Evolutionary conservation across 345 rosid genomes (phyloP).

Genomic region (Boechera retrofracta): DNA sequence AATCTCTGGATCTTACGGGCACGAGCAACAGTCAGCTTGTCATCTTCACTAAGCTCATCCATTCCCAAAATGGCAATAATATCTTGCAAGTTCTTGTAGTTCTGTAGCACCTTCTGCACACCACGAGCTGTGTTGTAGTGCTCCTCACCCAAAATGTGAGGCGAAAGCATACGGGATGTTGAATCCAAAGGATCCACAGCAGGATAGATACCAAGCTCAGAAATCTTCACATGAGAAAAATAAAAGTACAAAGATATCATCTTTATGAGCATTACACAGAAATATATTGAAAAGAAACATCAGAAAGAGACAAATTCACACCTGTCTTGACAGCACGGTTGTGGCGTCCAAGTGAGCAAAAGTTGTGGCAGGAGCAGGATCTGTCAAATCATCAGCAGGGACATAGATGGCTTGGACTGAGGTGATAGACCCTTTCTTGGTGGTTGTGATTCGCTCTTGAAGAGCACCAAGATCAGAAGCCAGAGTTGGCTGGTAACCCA

Average conservation of each 20-base stretch:
- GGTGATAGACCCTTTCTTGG: conserved; percentile 98
- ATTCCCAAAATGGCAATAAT: conserved; percentile 98
- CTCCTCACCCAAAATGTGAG: conserved; percentile 91
- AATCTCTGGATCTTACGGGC: conserved; percentile 97
- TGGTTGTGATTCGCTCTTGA: conserved; percentile 98
- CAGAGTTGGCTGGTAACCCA: conserved; percentile 98
- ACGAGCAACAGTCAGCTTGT: conserved; percentile 93
- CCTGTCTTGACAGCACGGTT: conserved; percentile 97
- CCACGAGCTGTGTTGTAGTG: conserved; percentile 99
- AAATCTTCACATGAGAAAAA: conserved; percentile 53
- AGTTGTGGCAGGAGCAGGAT: conserved; percentile 99
- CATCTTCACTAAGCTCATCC: conserved; percentile 99
- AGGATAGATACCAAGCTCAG: conserved; percentile 99
- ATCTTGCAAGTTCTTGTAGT: conserved; percentile 99
- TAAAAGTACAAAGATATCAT: not conserved
- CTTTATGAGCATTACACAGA: not conserved
- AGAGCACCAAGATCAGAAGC: conserved; percentile 99
- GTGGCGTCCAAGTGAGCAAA: conserved; percentile 99
- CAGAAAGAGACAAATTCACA: conserved; percentile 25
- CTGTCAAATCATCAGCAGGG: conserved; percentile 99
- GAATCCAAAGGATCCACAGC: conserved; percentile 99
- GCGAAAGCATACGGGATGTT: conserved; percentile 97
- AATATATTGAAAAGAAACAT: not conserved
- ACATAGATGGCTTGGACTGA: conserved; percentile 99
- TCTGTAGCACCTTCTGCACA: conserved; percentile 96